Base-by-base conservation (phyloP, 352 stramenopile genomes). In the Aphanomyces euteiches region DNA sequence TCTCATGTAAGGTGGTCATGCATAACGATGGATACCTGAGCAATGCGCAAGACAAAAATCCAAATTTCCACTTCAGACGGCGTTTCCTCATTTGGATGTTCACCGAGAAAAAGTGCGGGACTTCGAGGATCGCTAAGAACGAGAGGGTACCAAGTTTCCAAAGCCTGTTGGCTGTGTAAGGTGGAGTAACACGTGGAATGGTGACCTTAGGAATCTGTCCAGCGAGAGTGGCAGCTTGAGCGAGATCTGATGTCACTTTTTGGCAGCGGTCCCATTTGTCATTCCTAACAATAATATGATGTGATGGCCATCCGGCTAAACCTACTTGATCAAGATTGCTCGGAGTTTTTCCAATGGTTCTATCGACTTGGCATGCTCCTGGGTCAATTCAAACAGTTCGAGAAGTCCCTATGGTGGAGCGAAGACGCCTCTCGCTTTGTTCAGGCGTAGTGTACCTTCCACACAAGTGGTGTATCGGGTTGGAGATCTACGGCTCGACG, bases 241-340 rank as follows among this genome's bases (percentile, higher is more conserved):
- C 85, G 5, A 92, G 72, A 56, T 95, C 87, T 2, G 74, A 71
- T 15, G 89, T 77, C 83, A 87, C 89, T 59, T 95, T 95, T 67
- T 95, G 87, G 47, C 81, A 89, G 40, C 84, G 72, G 58, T 92
- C 90, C 64, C 83, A 67, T 66, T 93, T 95, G 53, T 89, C 83
- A 5, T 74, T 80, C 63, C 85, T 95, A 61, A 15, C 28, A 28
- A 2, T 28, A 28, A 28, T 28, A 28, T 28, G 28, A 28, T 28
- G 28, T 28, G 28, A 28, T 28, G 28, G 28, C 28, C 28, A 28
- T 28, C 28, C 28, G 28, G 2, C 28, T 28, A 28, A 28, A 28
- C 28, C 1, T 56, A 92, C 87, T 75, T 82, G 41, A 85, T 79
- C 57, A 93, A 82, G 7, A 93, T 87, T 10, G 73, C 65, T 48